phyloP scores from a whole-genome alignment of 2,329 filamentous ascomycete genomes.

The Colletotrichum lini region DNA sequence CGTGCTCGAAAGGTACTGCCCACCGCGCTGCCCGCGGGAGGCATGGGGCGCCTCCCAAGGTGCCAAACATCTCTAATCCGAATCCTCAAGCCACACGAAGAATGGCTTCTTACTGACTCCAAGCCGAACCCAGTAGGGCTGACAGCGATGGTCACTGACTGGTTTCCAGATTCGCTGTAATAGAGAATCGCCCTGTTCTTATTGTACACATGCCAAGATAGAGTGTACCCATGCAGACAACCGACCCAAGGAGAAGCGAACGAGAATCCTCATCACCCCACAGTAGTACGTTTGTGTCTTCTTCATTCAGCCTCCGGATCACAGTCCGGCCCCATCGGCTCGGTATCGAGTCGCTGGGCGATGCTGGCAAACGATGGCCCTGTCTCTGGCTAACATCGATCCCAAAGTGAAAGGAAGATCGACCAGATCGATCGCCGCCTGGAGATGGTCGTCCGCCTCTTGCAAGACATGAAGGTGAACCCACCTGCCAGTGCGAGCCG shows the following conservation, averaged over 20 bases:
- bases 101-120: conserved; percentile 3
- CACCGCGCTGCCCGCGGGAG: too few species aligned
- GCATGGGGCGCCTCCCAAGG: too few species aligned
- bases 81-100: too few species aligned
- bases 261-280: conserved; percentile 54
- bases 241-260: conserved; percentile 54
- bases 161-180: conserved; percentile 54
- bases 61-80: too few species aligned
- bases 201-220: conserved; percentile 55
- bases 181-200: conserved; percentile 54
- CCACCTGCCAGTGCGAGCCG: conserved; percentile 38
- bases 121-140: neutral
- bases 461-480: conserved; percentile 52
- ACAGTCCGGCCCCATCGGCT: too few species aligned
- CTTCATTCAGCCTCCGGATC: neutral
- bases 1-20: conserved; percentile 50
- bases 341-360: neutral
- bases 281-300: conserved; percentile 52
- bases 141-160: neutral
- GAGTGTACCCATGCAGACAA: conserved; percentile 53
- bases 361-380: too few species aligned
- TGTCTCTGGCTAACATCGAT: neutral
- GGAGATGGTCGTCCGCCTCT: conserved; percentile 52
- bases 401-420: conserved; percentile 54
- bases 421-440: conserved; percentile 55